A percentile compares a stretch with the other conserved stretches of the same genome.
Conservation (phyloP, 805 yeast species). For the Suhomyces sp. region DNA sequence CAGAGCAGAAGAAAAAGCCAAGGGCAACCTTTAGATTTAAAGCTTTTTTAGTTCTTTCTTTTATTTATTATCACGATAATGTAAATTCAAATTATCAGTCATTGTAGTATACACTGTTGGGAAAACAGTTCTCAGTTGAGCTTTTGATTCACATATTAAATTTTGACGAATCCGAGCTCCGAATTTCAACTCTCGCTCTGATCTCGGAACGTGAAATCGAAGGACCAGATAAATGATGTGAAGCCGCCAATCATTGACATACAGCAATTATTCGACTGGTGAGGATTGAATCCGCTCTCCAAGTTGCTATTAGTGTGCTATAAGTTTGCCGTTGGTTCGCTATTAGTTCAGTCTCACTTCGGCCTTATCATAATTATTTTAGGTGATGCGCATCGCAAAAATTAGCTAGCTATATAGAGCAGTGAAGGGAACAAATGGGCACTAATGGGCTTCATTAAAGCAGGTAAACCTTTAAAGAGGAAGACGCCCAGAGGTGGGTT, state of each 20-base stretch:
- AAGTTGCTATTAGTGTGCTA: too few species aligned
- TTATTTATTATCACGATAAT: background rate
- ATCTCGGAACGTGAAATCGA: too few species aligned
- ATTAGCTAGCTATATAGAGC: background rate
- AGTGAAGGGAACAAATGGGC: background rate
- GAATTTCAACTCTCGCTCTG: too few species aligned
- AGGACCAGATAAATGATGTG: background rate
- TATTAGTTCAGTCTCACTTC: background rate
- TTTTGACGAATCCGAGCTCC: background rate
- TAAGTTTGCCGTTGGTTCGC: background rate
- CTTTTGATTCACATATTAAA: background rate
- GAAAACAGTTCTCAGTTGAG: too few species aligned
- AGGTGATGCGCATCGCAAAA: background rate
- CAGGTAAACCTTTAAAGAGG: conserved; percentile 22
- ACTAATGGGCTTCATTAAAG: conserved; percentile 25
- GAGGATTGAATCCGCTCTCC: background rate
- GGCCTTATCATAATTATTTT: background rate
- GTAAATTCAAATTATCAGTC: background rate
- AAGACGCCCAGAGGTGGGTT: background rate
- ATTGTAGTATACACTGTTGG: background rate
- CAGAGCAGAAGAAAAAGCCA: conserved; percentile 41
- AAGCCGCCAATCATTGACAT: background rate
- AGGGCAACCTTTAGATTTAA: conserved; percentile 5
- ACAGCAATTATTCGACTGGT: background rate
- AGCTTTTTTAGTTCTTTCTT: background rate